Evolutionary conservation across 1,139 yeast genomes (phyloP).

Genomic region (Lodderomyces oxycetoniae): DNA sequence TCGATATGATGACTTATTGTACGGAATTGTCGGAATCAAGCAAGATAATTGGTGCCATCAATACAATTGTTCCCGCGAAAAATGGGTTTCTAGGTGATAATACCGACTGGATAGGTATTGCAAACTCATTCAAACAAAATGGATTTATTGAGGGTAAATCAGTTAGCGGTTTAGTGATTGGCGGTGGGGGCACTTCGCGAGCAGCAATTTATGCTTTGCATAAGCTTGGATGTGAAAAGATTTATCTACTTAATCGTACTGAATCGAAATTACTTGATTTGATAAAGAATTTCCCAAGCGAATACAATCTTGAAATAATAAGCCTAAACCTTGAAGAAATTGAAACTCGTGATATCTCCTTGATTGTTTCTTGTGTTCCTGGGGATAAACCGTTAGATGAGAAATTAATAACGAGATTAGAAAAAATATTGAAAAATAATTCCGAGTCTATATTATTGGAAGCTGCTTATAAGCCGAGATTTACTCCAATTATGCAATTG

Average conservation of each 20-base stretch:
- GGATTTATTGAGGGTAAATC: slow-evolving; percentile 49
- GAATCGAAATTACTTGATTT: slow-evolving; percentile 57
- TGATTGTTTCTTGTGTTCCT: slow-evolving; percentile 84
- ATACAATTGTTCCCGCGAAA: slow-evolving; percentile 63
- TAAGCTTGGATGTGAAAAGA: slow-evolving; percentile 68
- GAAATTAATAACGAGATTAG: slow-evolving; percentile 42
- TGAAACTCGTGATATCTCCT: slow-evolving; percentile 44
- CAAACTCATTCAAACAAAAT: slow-evolving; percentile 53
- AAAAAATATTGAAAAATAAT: slow-evolving; percentile 38
- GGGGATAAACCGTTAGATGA: slow-evolving; percentile 74
- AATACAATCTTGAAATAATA: slow-evolving; percentile 56
- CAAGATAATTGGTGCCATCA: slow-evolving; percentile 80
- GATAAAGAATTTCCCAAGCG: slow-evolving; percentile 55
- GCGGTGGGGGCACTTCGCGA: slow-evolving; percentile 97
- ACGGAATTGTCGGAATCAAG: slow-evolving; percentile 70
- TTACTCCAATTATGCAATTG: slow-evolving; percentile 78
- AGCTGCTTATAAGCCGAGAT: slow-evolving; percentile 87
- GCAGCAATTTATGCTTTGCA: slow-evolving; percentile 90
- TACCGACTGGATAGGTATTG: slow-evolving; percentile 94
- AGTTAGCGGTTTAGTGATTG: slow-evolving; percentile 66
- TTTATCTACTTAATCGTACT: slow-evolving; percentile 82
- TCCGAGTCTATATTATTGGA: slow-evolving; percentile 56
- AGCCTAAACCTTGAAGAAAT: slow-evolving; percentile 44
- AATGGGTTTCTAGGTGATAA: slow-evolving; percentile 75
- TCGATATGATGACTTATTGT: slow-evolving; percentile 67